Base-by-base conservation (phyloP, 805 yeast species). In the Candida pseudofarinosa region DNA sequence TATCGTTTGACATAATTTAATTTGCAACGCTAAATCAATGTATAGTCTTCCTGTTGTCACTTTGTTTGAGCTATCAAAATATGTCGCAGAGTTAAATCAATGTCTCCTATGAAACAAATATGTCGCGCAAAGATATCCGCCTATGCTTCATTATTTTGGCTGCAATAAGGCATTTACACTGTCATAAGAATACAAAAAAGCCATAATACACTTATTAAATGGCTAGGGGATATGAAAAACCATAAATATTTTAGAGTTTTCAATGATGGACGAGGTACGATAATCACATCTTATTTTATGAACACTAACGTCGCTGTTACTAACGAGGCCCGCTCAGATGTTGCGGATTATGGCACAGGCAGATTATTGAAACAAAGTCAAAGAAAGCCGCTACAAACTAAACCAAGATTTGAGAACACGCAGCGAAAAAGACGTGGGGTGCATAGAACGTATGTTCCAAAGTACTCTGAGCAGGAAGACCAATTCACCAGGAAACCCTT, bases 1-100 rank as follows among this genome's bases (percentile, higher is more conserved):
- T 52, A 28, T 62, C 63, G 15, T 49, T 39, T 15, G 51, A 45
- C 51, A 47, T 47, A 19, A 14, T 32, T 8, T 20, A 28, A 23
- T 7, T 7, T 23, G 10, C 28, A 23, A 10, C 28, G 6, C n/a
- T n/a, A n/a, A n/a, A n/a, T n/a, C n/a, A n/a, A n/a, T n/a, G n/a
- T n/a, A n/a, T n/a, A n/a, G n/a, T n/a, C n/a, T n/a, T n/a, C n/a
- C n/a, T n/a, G n/a, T n/a, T n/a, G n/a, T n/a, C n/a, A n/a, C n/a
- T n/a, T n/a, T n/a, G n/a, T n/a, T n/a, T n/a, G n/a, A n/a, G n/a
- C n/a, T n/a, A n/a, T n/a, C n/a, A n/a, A n/a, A n/a, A 23, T 23
- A 23, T 23, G 28, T 23, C 28, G 28, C 28, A n/a, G n/a, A n/a
- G n/a, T n/a, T 10, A 23, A 23, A 23, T 23, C 6, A 23, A 23